Evolutionary conservation across 2,329 filamentous ascomycete species (phyloP).

Genomic region (Botrytis deweyae): DNA sequence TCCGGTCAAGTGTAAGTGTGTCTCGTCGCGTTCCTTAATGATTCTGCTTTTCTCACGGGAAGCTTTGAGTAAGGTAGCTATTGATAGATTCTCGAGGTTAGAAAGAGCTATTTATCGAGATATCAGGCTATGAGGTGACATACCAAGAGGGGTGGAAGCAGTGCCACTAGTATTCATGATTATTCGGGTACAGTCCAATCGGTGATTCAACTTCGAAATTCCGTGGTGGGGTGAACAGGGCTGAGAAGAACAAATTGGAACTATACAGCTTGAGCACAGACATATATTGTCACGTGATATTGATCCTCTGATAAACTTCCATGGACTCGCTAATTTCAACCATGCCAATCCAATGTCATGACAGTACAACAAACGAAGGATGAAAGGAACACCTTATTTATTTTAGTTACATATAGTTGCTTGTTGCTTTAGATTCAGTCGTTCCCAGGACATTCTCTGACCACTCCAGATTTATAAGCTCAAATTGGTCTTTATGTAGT

Average conservation of each 20-base stretch:
- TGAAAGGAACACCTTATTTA: neutral
- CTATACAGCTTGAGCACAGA: conserved; percentile 7
- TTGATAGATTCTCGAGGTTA: conserved; percentile 9
- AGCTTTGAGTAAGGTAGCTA: neutral
- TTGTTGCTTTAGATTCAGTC: neutral
- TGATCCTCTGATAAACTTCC: too few relatives aligned
- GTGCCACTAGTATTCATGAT: neutral
- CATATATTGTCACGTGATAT: fast-evolving
- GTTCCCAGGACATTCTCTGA: neutral
- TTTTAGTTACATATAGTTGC: neutral
- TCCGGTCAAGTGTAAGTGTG: neutral
- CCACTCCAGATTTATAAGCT: neutral
- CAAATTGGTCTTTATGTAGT: too few relatives aligned
- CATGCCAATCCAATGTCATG: neutral
- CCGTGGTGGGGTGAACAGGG: conserved; percentile 4
- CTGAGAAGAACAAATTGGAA: conserved; percentile 1
- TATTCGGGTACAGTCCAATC: neutral
- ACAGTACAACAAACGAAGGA: neutral
- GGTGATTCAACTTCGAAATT: neutral
- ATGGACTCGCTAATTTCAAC: neutral
- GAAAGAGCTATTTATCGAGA: neutral
- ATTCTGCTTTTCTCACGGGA: neutral
- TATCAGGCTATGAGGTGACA: neutral
- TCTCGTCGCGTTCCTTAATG: neutral
- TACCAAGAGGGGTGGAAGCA: conserved; percentile 3